phyloP scores from a whole-genome alignment of 2,329 filamentous ascomycete genomes.

The Ascochyta koolunga region DNA sequence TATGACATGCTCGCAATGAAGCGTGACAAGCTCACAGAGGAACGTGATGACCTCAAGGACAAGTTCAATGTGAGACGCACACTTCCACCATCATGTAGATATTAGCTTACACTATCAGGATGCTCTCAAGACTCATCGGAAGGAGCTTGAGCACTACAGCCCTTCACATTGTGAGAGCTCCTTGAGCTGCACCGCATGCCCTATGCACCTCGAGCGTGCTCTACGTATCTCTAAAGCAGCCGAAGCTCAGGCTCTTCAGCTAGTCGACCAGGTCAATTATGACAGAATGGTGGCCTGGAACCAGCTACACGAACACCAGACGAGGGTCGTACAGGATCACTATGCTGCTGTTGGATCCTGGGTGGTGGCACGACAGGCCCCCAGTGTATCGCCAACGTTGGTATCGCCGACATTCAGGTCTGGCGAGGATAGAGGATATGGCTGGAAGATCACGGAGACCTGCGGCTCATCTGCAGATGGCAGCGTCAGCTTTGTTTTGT shows the following conservation, averaged over 20 bases:
- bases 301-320: not conserved
- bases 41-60: not conserved
- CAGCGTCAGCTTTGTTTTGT: not conserved
- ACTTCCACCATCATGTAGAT: not conserved
- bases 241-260: not conserved
- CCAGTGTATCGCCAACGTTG: not conserved
- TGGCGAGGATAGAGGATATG: not conserved
- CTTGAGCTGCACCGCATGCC: not conserved
- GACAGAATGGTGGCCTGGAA: not conserved
- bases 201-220: not conserved
- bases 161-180: not conserved
- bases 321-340: not conserved
- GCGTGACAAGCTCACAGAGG: too few relatives aligned
- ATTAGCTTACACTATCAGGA: not conserved
- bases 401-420: not conserved
- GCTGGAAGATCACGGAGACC: not conserved
- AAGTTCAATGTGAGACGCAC: not conserved
- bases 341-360: not conserved
- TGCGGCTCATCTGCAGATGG: not conserved
- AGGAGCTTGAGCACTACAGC: not conserved
- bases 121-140: not conserved
- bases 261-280: slow-evolving; percentile 3
- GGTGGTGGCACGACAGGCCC: not conserved
- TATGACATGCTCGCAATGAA: not conserved
- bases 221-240: not conserved